A percentile compares a stretch with the other conserved stretches of the same genome.
These are phyloP conservation scores for Aspergillus bridgeri DNA, from an alignment of 495 filamentous ascomycete genomes.

Conservation along the genomic window DNA sequence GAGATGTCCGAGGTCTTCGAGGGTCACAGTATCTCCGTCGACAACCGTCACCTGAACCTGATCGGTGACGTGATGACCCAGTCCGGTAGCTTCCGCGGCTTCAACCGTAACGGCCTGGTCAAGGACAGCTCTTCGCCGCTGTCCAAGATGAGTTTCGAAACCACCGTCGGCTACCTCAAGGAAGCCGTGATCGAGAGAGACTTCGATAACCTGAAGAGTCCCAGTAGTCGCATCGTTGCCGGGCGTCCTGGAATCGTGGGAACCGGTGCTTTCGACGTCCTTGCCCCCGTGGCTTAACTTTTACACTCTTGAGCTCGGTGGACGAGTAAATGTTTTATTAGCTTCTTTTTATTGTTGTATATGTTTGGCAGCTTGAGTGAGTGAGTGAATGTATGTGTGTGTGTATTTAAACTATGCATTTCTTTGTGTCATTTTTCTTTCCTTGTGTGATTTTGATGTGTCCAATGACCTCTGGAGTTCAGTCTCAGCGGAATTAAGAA, in stretches of 20 bases:
- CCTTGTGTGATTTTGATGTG: conserved; percentile 19
- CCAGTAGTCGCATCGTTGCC: conserved; percentile 83
- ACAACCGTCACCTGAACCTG: conserved; percentile 88
- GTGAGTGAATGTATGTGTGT: conserved; percentile 7
- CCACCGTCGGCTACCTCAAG: conserved; percentile 85
- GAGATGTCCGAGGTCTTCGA: conserved; percentile 87
- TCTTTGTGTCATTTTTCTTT: conserved; percentile 10
- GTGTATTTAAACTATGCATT: conserved; percentile 22
- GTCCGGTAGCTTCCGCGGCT: conserved; percentile 79
- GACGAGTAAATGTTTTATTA: too few species aligned
- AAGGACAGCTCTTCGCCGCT: conserved; percentile 81
- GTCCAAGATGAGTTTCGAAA: conserved; percentile 99
- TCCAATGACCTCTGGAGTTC: conserved; percentile 43
- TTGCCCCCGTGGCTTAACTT: conserved; percentile 58
- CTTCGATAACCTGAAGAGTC: conserved; percentile 81
- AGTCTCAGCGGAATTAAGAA: conserved; percentile 41
- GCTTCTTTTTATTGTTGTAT: conserved; percentile 22
- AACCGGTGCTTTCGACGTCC: conserved; percentile 88
- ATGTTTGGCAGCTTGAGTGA: conserved; percentile 24
- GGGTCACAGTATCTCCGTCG: conserved; percentile 89
- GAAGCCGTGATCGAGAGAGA: conserved; percentile 88
- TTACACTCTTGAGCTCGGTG: background rate
- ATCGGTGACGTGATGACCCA: conserved; percentile 97
- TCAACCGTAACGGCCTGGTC: conserved; percentile 80
- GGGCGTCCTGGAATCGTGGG: conserved; percentile 78